Evolutionary conservation across 305 asterid species (phyloP), one percentile per base, ranked within the genome.

Genomic region (Fraxinus nigra): DNA sequence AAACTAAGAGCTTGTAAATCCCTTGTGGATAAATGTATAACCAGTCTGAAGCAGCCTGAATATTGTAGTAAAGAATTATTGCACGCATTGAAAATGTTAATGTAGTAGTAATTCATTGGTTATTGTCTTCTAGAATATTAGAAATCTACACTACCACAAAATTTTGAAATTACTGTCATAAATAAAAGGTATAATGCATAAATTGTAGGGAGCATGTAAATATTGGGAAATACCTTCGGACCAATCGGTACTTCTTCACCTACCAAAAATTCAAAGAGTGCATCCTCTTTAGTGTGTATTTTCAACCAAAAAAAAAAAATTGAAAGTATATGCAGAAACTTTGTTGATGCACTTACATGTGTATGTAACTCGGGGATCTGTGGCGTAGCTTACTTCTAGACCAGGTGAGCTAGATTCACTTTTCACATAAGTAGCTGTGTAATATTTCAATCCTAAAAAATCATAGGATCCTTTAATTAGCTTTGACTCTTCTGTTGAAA

Each of bases 41-140:
- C 87, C 87, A 85, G 4, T 30, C 5, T 7, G 85, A 75, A 11
- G 83, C 87, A 75, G 83, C 38, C 80, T 82, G 28, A 56, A 54
- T 4, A 56, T 56, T 56, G 67, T 18, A 22, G 70, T 61, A 61
- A 51, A 51, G 2, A 16, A 51, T 61, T 24, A 24, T 7, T 5
- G 20, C 32, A 22, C 24, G 32, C 32, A 61, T 18, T 61, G 33
- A 24, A 61, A 8, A 20, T 6, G 10, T 22, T 8, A 22, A 61
- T 61, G 13, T 61, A 8, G 16, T 61, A 59, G 26, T 61, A 61
- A 61, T 61, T 59, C 69, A 59, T 59, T 59, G 1, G 22, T 59
- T 59, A 18, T 5, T 5, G 30, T 18, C 28, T 59, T 59, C 22
- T 20, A 20, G 33, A 20, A 61, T 9, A 61, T 5, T 11, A 61